phyloP scores from a whole-genome alignment of 1,139 yeast genomes.

The Scheffersomyces segobiensis region DNA sequence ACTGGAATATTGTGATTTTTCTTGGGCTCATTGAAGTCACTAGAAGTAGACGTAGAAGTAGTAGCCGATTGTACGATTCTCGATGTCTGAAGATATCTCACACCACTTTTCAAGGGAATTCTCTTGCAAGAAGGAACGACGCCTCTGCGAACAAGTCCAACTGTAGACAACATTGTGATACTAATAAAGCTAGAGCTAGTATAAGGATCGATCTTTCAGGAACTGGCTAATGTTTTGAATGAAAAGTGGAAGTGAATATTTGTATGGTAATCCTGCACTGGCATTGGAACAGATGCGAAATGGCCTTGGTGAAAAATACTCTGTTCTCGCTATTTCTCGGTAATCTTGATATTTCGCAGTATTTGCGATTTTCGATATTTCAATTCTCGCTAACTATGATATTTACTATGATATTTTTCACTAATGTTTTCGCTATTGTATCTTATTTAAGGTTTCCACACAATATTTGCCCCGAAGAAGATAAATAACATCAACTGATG shows the following conservation, averaged over 20 bases:
- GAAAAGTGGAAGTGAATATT: background rate
- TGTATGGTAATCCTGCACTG: background rate
- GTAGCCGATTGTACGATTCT: background rate
- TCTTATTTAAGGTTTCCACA: no score
- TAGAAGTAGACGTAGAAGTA: background rate
- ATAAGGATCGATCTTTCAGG: background rate
- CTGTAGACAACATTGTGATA: background rate
- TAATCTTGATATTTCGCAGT: background rate
- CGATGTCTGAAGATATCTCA: background rate
- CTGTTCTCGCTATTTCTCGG: background rate
- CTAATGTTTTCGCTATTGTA: no score
- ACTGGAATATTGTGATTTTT: slow-evolving; percentile 32
- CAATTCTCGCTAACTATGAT: no score
- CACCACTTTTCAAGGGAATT: background rate
- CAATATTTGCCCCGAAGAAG: background rate
- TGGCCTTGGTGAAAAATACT: background rate
- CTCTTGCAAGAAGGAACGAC: background rate
- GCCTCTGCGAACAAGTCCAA: background rate
- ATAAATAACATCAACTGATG: background rate
- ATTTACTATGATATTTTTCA: no score
- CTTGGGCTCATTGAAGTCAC: background rate
- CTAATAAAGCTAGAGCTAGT: background rate
- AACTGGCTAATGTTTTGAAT: background rate
- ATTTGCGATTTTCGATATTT: no score
- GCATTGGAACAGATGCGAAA: background rate